phyloP scores from a whole-genome alignment of 202 grass and related monocot species.

The Carex sylvatica region DNA sequence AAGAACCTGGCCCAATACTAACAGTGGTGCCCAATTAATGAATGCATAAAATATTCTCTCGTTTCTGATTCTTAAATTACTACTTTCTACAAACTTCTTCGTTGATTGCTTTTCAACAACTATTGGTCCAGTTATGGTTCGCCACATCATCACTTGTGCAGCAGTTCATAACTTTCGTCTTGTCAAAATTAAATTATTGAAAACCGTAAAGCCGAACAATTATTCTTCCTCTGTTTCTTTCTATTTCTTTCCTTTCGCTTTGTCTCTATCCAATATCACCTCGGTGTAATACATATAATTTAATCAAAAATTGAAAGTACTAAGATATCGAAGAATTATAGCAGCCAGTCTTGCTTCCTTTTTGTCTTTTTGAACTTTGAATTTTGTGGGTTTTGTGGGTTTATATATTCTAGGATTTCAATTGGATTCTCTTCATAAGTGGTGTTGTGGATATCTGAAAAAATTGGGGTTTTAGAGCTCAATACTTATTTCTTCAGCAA shows the following conservation, averaged over 20 bases:
- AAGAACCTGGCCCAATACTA: not conserved
- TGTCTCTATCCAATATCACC: conserved; percentile 11
- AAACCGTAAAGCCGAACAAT: not conserved
- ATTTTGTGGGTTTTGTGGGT: not conserved
- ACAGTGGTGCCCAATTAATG: not conserved
- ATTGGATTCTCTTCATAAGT: not conserved
- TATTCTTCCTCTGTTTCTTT: not conserved
- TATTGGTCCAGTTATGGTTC: not conserved
- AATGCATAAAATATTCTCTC: not conserved
- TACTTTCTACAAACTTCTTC: not conserved
- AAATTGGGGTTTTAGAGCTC: conserved; percentile 1
- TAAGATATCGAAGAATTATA: not conserved
- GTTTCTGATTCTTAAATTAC: not conserved
- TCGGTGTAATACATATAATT: not conserved
- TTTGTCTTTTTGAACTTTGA: not conserved
- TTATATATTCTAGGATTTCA: not conserved
- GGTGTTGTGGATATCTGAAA: not conserved
- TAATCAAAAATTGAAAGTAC: not conserved
- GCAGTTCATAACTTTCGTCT: not conserved
- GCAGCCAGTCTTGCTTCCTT: not conserved
- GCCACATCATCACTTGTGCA: not conserved
- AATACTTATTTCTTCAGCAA: not conserved
- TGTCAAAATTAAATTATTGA: not conserved
- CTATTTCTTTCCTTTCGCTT: not conserved
- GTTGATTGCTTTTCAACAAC: not conserved